These are phyloP conservation scores for Pleoardoris graminearum DNA, from an alignment of 2,329 filamentous ascomycete species.

Conservation along the genomic window DNA sequence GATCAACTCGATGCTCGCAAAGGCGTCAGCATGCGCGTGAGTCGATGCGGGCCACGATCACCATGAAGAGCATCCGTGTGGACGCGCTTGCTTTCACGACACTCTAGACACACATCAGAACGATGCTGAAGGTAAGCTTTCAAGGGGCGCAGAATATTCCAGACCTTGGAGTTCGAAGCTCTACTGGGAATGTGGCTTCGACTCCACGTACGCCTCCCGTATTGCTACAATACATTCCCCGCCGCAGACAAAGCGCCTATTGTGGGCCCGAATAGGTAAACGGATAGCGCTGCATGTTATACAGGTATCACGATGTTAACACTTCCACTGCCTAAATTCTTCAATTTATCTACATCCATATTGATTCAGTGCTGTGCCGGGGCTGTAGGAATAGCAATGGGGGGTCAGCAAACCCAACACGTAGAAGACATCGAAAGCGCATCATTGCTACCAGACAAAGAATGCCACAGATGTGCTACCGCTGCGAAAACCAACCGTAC, in stretches of 20 bases:
- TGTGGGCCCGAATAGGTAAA: background rate
- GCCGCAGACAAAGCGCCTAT: background rate
- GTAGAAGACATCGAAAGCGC: background rate
- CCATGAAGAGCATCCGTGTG: too few relatives aligned
- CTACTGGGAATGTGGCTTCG: background rate
- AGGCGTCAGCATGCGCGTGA: too few relatives aligned
- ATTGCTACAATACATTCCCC: background rate
- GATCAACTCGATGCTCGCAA: too few relatives aligned
- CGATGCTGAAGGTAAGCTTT: background rate
- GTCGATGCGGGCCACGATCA: too few relatives aligned
- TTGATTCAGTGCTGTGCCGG: background rate
- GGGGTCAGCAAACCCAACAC: background rate
- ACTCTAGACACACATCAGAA: too few relatives aligned
- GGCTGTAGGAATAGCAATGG: background rate
- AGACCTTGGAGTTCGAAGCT: background rate
- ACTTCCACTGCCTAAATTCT: background rate
- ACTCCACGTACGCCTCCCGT: background rate
- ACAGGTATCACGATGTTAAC: too few relatives aligned
- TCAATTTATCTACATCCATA: background rate
- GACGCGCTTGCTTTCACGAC: too few relatives aligned
- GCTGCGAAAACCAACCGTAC: background rate
- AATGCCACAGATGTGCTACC: background rate
- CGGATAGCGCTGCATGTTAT: background rate
- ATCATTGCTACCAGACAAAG: background rate
- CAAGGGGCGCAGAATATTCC: background rate